Evolutionary conservation across 1,139 yeast genomes (phyloP).

Genomic region (Hyphopichia khmerensis): DNA sequence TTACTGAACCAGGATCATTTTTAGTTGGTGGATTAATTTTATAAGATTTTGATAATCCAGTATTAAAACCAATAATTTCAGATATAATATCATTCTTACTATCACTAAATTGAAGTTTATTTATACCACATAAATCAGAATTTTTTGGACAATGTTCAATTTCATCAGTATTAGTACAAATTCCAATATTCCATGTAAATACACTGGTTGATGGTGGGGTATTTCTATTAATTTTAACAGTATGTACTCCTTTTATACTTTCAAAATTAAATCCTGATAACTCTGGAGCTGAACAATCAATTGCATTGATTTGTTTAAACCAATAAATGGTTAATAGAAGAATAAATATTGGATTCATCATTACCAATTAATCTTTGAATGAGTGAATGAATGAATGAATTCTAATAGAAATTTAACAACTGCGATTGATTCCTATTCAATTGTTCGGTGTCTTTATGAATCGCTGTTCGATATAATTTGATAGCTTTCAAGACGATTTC

Average conservation of each 20-base stretch:
- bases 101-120: constrained; percentile 48
- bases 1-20: constrained; percentile 36
- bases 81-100: constrained; percentile 42
- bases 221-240: constrained; percentile 34
- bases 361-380: neutral
- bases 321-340: neutral
- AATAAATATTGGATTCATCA: neutral
- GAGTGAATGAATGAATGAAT: too few relatives aligned
- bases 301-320: constrained; percentile 6
- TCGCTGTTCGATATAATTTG: neutral
- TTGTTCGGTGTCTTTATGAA: too few relatives aligned
- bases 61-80: constrained; percentile 53
- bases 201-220: constrained; percentile 80
- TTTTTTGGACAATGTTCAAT: constrained; percentile 59
- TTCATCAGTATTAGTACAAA: constrained; percentile 54
- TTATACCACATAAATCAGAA: constrained; percentile 70
- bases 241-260: constrained; percentile 48
- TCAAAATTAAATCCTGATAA: constrained; percentile 43
- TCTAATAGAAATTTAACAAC: too few relatives aligned
- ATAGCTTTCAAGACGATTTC: neutral
- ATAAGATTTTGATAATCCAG: constrained; percentile 33
- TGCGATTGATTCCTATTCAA: too few relatives aligned
- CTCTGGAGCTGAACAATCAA: constrained; percentile 43
- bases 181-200: constrained; percentile 65
- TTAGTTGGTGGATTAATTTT: constrained; percentile 13